phyloP scores from a whole-genome alignment of 2,329 filamentous ascomycete genomes.

The Ramularia collo-cygni region DNA sequence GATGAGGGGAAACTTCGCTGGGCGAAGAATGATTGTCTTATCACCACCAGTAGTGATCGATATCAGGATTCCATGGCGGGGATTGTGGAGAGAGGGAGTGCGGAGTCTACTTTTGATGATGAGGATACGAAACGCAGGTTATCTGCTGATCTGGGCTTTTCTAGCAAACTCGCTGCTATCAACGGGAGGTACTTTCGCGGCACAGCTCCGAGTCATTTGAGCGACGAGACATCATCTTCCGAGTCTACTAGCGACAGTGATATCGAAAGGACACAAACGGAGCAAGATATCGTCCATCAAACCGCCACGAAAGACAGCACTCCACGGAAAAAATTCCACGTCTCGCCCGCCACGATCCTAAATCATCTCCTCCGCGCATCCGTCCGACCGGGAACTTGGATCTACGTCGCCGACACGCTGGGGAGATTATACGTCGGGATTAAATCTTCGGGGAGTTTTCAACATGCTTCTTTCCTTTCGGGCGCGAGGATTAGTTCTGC shows the following conservation, averaged over 20 bases:
- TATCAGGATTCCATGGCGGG: slow-evolving; percentile 73
- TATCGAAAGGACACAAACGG: slow-evolving; percentile 1
- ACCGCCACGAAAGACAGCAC: slow-evolving; percentile 43
- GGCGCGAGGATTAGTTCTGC: slow-evolving; percentile 75
- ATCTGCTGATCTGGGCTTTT: slow-evolving; percentile 9
- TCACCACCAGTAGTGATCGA: slow-evolving; percentile 64
- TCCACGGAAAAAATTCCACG: slow-evolving; percentile 50
- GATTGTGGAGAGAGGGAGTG: slow-evolving; percentile 38
- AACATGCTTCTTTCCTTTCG: slow-evolving; percentile 85
- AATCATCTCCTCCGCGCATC: slow-evolving; percentile 71
- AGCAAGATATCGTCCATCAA: not conserved
- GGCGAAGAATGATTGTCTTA: slow-evolving; percentile 72
- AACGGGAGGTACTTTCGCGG: slow-evolving; percentile 8
- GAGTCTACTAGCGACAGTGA: slow-evolving; percentile 34
- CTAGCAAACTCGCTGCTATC: slow-evolving; percentile 14
- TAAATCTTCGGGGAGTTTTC: slow-evolving; percentile 78
- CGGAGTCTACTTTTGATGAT: slow-evolving; percentile 32
- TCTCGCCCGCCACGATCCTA: slow-evolving; percentile 66
- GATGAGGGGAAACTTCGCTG: slow-evolving; percentile 67
- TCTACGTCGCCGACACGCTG: slow-evolving; percentile 79
- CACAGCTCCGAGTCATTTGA: not conserved
- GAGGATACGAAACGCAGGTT: slow-evolving; percentile 8
- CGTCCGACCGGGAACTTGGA: slow-evolving; percentile 82
- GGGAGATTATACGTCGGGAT: slow-evolving; percentile 84
- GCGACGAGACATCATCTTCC: slow-evolving; percentile 4